These are phyloP conservation scores for Ceratocystis albifundus DNA, from an alignment of 2,329 filamentous ascomycete species.

Conservation along the genomic window DNA sequence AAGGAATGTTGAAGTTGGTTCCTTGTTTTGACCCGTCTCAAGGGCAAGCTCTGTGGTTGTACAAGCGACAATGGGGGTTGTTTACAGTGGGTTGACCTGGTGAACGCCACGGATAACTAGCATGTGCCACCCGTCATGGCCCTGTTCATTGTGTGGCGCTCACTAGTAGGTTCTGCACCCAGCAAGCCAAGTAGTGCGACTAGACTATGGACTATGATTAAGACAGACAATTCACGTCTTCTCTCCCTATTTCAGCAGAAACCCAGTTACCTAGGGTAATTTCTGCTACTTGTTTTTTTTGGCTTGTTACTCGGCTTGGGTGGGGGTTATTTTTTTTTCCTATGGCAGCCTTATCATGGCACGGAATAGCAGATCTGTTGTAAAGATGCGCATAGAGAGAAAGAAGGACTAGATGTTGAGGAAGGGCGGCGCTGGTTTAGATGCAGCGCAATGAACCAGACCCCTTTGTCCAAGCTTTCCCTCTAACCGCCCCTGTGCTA, in stretches of 20 bases:
- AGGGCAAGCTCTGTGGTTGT: constrained; percentile 3
- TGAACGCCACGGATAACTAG: constrained; percentile 16
- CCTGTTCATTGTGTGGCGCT: not conserved
- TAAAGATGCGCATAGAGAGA: not conserved
- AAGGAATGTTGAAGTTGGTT: not conserved
- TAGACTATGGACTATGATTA: no score
- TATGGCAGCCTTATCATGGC: no score
- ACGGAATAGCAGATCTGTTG: not conserved
- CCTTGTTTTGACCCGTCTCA: not conserved
- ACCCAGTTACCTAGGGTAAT: no score
- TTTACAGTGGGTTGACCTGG: constrained; percentile 20
- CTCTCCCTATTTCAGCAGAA: no score
- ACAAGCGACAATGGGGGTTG: constrained; percentile 2
- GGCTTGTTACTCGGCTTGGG: no score
- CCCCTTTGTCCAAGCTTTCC: not conserved
- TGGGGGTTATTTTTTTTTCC: no score
- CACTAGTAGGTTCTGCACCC: not conserved
- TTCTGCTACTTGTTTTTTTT: no score
- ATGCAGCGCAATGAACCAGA: not conserved
- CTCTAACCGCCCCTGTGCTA: not conserved
- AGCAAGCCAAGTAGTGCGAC: no score
- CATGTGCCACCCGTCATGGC: not conserved
- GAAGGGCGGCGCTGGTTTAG: not conserved
- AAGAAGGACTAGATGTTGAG: not conserved
- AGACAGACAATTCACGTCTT: no score